A percentile compares a stretch with the other conserved stretches of the same genome.
Evolutionary conservation across 805 yeast species (phyloP).

Genomic region (Teunomyces panamensis): DNA sequence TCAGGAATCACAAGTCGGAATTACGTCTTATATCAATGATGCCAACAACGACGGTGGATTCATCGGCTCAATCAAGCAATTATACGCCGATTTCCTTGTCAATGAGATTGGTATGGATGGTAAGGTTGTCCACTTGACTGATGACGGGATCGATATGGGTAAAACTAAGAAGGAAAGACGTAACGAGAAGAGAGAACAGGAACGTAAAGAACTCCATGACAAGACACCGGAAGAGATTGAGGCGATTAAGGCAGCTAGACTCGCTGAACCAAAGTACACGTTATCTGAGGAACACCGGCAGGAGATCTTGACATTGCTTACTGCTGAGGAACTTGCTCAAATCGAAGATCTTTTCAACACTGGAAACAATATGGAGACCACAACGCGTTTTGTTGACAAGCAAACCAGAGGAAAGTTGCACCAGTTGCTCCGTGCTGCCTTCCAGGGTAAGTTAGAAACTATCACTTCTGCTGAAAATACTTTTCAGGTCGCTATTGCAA

Average conservation of each 20-base stretch:
- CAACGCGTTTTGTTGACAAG: constrained; percentile 60
- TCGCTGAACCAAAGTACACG: constrained; percentile 33
- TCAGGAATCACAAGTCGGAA: constrained; percentile 82
- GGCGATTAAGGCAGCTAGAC: constrained; percentile 22
- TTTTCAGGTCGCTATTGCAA: constrained; percentile 59
- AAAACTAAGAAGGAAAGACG: constrained; percentile 47
- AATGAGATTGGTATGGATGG: constrained; percentile 76
- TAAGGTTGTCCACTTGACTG: constrained; percentile 69
- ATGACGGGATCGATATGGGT: constrained; percentile 61
- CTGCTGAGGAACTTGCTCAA: constrained; percentile 55
- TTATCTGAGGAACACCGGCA: constrained; percentile 45
- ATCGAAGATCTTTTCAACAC: constrained; percentile 54
- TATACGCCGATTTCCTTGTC: constrained; percentile 91
- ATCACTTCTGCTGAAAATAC: constrained; percentile 67
- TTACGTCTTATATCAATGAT: constrained; percentile 61
- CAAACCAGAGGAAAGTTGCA: constrained; percentile 75
- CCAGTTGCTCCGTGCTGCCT: constrained; percentile 68
- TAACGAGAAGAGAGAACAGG: constrained; percentile 41
- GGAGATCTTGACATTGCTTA: constrained; percentile 52
- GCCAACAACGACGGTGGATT: constrained; percentile 53
- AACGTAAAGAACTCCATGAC: constrained; percentile 30
- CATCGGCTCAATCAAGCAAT: constrained; percentile 74
- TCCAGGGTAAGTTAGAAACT: constrained; percentile 73
- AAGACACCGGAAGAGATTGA: constrained; percentile 33
- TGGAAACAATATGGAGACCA: constrained; percentile 59